These are phyloP conservation scores for Lactarius vividus DNA, from an alignment of 768 basidiomycete genomes.

Conservation along the genomic window DNA sequence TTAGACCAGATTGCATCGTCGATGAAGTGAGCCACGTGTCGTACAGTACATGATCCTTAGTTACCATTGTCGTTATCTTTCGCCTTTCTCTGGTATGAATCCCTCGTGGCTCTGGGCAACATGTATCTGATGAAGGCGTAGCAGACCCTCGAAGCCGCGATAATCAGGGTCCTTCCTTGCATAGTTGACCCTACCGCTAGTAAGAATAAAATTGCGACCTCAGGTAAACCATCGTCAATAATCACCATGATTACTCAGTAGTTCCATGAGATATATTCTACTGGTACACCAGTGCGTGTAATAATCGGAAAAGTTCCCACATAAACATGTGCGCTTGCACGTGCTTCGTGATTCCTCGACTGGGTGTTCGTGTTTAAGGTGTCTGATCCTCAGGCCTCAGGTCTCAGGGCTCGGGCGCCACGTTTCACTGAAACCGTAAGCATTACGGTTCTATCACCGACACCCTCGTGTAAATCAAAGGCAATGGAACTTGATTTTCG, in stretches of 20 bases:
- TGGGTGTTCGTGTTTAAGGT: neutral
- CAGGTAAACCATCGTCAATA: no score
- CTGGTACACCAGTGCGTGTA: no score
- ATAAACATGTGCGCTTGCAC: no score
- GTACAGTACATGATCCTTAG: neutral
- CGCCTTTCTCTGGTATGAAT: neutral
- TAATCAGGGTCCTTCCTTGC: neutral
- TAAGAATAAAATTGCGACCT: no score
- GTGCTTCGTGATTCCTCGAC: no score
- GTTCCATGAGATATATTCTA: no score
- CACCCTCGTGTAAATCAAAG: neutral
- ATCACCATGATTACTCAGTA: no score
- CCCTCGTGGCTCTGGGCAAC: neutral
- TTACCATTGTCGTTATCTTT: neutral
- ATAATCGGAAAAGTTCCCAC: no score
- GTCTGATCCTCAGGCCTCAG: neutral
- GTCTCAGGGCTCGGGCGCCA: neutral
- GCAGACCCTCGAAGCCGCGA: neutral
- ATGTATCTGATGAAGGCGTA: neutral
- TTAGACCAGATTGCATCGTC: conserved; percentile 59
- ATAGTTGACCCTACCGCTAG: neutral
- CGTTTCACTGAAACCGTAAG: neutral
- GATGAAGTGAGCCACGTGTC: conserved; percentile 53
- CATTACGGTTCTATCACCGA: neutral
- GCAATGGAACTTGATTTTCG: neutral